Evolutionary conservation across 2,329 filamentous ascomycete genomes (phyloP), one percentile per base, ranked within the genome.

Genomic region (Mollisia scopiformis): DNA sequence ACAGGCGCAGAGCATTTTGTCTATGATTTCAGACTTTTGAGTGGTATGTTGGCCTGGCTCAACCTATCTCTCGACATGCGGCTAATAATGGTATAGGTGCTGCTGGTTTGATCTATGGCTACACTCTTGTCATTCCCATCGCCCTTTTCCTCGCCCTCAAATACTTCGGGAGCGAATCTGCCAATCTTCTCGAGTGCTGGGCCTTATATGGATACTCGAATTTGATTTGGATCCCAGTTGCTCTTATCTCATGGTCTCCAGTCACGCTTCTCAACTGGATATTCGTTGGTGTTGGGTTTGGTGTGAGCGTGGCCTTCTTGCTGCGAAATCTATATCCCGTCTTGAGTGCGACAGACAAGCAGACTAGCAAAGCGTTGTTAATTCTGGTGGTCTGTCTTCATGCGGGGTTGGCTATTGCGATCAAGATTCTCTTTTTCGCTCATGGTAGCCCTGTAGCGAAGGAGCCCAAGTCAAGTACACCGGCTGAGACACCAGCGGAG

Each of bases 371-470:
- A 83, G 83, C 92, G 23, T 78, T 99, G 64, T 82, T 99, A 62
- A 81, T 98, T 55, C 80, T 94, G 23, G 93, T 99, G 27, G 84
- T 98, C 30, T 83, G 85, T 30, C 81, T 98, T 64, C 95, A 99
- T 78, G 88, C 93, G 28, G 95, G 90, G n/a, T 82, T 99, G 67
- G 87, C 94, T 1, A 86, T 98, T 70, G 91, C 94, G 4, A 98
- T 99, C 78, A 98, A 98, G 83, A 89, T 97, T 61, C 79, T 98
- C 28, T 98, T 98, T 84, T 99, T 99, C 78, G 93, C 93, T 68
- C 88, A 91, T 68, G 87, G 84, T 52, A 92, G 89, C 76, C 85
- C 86, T 54, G 81, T 59, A 8, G 62, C 64, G 46, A 68, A 70
- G 56, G 27, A 59, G 6, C 46, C 43, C 35, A 52, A 50, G 2